phyloP scores from a whole-genome alignment of 2,329 filamentous ascomycete genomes.

The Colletotrichum tropicicola region DNA sequence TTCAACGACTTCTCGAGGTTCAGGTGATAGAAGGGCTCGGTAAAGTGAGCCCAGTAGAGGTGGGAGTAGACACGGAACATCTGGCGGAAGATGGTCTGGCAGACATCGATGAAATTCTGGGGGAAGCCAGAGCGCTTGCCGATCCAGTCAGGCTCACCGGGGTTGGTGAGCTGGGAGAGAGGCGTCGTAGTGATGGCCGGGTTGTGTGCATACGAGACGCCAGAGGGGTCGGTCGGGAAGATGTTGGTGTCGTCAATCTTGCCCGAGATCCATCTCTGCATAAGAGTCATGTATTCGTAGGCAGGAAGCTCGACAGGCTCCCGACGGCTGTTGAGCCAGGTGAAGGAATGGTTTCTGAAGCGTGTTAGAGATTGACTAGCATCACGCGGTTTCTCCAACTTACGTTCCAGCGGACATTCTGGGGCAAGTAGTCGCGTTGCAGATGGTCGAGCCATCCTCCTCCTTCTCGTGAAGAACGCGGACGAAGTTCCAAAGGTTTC shows the following conservation, averaged over 20 bases:
- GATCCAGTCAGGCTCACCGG: conserved; percentile 77
- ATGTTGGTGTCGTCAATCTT: conserved; percentile 91
- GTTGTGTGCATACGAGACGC: conserved; percentile 72
- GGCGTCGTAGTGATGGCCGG: conserved; percentile 67
- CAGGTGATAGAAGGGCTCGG: conserved; percentile 84
- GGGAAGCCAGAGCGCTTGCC: conserved; percentile 95
- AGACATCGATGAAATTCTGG: conserved; percentile 86
- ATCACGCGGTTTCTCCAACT: conserved; percentile 53
- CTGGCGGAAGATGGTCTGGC: conserved; percentile 94
- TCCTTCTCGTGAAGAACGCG: conserved; percentile 89
- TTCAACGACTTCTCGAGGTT: conserved; percentile 85
- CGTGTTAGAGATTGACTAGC: background rate
- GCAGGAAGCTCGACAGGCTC: conserved; percentile 93
- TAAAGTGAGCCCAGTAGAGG: conserved; percentile 96
- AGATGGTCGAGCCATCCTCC: conserved; percentile 79
- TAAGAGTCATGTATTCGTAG: conserved; percentile 91
- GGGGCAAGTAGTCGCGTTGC: conserved; percentile 84
- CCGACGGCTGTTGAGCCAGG: conserved; percentile 89
- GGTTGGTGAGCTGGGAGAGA: conserved; percentile 69
- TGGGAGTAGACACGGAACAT: conserved; percentile 99
- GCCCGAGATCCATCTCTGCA: conserved; percentile 96
- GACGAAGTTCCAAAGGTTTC: conserved; percentile 88
- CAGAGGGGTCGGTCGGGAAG: conserved; percentile 86
- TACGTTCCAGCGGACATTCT: conserved; percentile 95
- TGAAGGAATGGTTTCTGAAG: conserved; percentile 87